Conservation (phyloP, 768 basidiomycete genomes). For the Imleria badia region DNA sequence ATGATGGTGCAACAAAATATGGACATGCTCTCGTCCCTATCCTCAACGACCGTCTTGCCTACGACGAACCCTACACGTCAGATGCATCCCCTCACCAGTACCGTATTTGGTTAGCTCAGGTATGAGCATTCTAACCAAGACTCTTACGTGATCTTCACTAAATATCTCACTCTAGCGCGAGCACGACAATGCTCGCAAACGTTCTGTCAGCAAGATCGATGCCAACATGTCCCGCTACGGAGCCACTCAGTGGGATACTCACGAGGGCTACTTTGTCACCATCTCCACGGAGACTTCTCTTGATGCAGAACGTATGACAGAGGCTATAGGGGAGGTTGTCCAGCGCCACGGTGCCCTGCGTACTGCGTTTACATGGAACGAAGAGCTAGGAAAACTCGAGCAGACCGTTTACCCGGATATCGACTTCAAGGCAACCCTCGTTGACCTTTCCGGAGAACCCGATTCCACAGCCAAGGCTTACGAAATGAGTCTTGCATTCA, state of each 20-base stretch:
- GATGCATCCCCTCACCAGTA: conserved; percentile 29
- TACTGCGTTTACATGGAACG: conserved; percentile 31
- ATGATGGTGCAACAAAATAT: conserved; percentile 29
- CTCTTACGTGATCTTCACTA: neutral
- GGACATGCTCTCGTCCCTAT: conserved; percentile 29
- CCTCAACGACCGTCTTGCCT: conserved; percentile 32
- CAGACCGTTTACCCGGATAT: conserved; percentile 31
- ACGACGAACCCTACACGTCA: conserved; percentile 31
- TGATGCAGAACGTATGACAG: conserved; percentile 28
- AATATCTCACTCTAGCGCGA: conserved; percentile 18
- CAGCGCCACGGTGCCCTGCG: conserved; percentile 31
- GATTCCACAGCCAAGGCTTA: conserved; percentile 28
- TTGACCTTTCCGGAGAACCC: conserved; percentile 30
- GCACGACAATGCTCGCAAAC: conserved; percentile 30
- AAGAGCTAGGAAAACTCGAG: conserved; percentile 28
- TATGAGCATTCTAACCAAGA: conserved; percentile 3
- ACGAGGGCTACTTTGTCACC: conserved; percentile 26
- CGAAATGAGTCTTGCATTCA: conserved; percentile 28
- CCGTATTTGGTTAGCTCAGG: conserved; percentile 35
- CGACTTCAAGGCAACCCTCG: conserved; percentile 20
- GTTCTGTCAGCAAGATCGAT: conserved; percentile 29
- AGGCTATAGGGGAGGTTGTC: conserved; percentile 27
- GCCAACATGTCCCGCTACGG: conserved; percentile 32
- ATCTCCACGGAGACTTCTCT: conserved; percentile 23
- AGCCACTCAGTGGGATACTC: conserved; percentile 35